Percentiles rank a stretch among this genome's conserved stretches.
These are phyloP conservation scores for Platanthera guangdongensis DNA, from an alignment of 106 monocot genomes.

Conservation along the genomic window DNA sequence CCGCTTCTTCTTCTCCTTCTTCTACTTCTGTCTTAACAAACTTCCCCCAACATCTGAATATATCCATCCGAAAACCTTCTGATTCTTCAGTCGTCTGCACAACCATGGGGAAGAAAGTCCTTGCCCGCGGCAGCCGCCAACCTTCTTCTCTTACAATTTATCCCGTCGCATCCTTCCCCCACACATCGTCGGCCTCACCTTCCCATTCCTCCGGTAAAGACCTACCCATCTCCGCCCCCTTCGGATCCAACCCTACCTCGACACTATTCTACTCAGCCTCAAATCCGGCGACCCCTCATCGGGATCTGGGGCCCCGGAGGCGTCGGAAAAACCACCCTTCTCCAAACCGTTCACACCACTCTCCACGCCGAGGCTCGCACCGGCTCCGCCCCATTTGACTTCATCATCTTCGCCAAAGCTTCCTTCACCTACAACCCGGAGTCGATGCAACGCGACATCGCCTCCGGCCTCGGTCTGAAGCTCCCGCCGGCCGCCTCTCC, in stretches of 20 bases:
- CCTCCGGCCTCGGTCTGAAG: background rate
- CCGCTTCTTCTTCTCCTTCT: too few relatives aligned
- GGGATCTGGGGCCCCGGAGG: conserved; percentile 19
- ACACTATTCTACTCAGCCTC: background rate
- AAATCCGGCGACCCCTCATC: conserved; percentile 6
- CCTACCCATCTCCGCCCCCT: background rate
- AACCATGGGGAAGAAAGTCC: background rate
- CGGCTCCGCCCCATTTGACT: background rate
- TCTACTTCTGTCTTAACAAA: too few relatives aligned
- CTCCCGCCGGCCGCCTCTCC: background rate
- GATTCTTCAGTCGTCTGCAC: too few relatives aligned
- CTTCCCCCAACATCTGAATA: too few relatives aligned
- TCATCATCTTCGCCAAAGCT: background rate
- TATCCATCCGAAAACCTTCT: too few relatives aligned
- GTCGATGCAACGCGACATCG: conserved; percentile 1
- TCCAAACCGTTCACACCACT: background rate
- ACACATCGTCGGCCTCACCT: background rate
- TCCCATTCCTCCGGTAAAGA: background rate
- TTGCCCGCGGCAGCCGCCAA: background rate
- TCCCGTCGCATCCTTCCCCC: too few relatives aligned
- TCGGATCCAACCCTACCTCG: background rate
- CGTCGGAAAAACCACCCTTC: conserved; percentile 14
- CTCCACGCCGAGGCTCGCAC: background rate
- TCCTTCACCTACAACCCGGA: background rate
- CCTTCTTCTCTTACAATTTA: background rate